Evolutionary conservation across 495 filamentous ascomycete genomes (phyloP).

Genomic region (Penicillium atrosanguineum): DNA sequence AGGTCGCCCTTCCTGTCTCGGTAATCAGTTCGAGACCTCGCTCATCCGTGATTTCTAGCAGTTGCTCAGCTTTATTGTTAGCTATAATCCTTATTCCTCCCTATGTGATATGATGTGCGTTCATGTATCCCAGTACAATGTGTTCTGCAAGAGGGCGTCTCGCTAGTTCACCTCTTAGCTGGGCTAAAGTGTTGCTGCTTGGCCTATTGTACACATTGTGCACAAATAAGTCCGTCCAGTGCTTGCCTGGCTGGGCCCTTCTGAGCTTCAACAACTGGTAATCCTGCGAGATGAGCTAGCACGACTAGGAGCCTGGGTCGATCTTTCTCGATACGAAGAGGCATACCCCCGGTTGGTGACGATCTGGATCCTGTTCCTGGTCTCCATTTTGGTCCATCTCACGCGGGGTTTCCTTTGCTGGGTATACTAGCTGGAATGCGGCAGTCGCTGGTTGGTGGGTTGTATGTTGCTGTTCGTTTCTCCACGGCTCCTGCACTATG

Average conservation of each 20-base stretch:
- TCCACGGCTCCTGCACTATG: conserved; percentile 5
- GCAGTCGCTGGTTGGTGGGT: conserved; percentile 5
- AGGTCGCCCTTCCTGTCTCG: conserved; percentile 6
- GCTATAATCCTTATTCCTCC: conserved; percentile 7
- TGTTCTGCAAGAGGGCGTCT: conserved; percentile 7
- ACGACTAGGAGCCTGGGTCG: conserved; percentile 3
- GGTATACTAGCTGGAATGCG: conserved; percentile 2
- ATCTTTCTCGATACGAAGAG: conserved; percentile 6
- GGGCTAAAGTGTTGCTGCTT: not conserved
- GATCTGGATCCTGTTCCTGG: too few relatives aligned
- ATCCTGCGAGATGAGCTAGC: not conserved
- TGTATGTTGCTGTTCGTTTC: not conserved
- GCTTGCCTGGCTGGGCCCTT: not conserved
- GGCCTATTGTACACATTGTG: conserved; percentile 16
- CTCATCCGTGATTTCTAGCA: conserved; percentile 7
- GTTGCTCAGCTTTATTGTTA: conserved; percentile 5
- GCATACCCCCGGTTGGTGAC: not conserved
- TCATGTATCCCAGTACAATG: conserved; percentile 13
- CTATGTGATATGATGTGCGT: conserved; percentile 8
- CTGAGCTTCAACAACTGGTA: conserved; percentile 6
- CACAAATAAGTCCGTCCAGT: conserved; percentile 6
- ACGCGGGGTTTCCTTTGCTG: not conserved
- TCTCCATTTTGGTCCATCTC: not conserved
- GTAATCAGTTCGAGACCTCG: conserved; percentile 2
- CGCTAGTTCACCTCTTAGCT: conserved; percentile 2